phyloP scores from a whole-genome alignment of 441 rosid genomes.

The Pelargonium cotyledonis region DNA sequence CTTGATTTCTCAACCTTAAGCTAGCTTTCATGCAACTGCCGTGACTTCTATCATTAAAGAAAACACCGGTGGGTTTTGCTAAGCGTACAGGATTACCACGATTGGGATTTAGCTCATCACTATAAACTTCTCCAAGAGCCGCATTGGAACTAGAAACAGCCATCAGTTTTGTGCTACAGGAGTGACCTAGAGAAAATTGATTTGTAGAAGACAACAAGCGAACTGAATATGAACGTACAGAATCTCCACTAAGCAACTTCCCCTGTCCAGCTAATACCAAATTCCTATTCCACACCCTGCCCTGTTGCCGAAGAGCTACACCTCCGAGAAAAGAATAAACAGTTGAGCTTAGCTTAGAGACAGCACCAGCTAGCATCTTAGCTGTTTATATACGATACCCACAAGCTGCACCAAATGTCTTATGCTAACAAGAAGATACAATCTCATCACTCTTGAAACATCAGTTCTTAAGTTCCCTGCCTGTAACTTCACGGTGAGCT shows the following conservation, averaged over 20 bases:
- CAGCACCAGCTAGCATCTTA: slow-evolving; percentile 64
- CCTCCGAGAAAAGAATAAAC: slow-evolving; percentile 41
- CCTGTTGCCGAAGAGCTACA: slow-evolving; percentile 19
- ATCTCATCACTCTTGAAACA: slow-evolving; percentile 5
- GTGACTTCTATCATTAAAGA: slow-evolving; percentile 26
- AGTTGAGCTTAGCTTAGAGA: slow-evolving; percentile 47
- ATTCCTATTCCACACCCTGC: slow-evolving; percentile 5
- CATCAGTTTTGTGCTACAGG: slow-evolving; percentile 34
- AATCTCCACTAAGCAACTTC: slow-evolving; percentile 17
- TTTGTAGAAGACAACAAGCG: slow-evolving; percentile 20
- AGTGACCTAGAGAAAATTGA: slow-evolving; percentile 14
- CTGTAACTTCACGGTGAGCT: neutral
- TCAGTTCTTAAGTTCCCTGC: slow-evolving; percentile 6
- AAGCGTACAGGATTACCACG: slow-evolving; percentile 38
- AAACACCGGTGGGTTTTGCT: slow-evolving; percentile 36
- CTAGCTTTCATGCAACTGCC: slow-evolving; percentile 28
- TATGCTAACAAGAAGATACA: neutral
- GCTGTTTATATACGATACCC: slow-evolving; percentile 19
- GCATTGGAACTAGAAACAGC: slow-evolving; percentile 47
- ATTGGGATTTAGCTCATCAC: slow-evolving; percentile 41
- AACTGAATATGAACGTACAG: slow-evolving; percentile 20
- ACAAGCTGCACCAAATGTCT: neutral
- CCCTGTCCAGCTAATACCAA: slow-evolving; percentile 22
- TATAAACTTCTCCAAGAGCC: slow-evolving; percentile 42
- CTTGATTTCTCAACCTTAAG: slow-evolving; percentile 35